Conservation (phyloP, 179 eudicot genomes). For the Dionaea muscipula region DNA sequence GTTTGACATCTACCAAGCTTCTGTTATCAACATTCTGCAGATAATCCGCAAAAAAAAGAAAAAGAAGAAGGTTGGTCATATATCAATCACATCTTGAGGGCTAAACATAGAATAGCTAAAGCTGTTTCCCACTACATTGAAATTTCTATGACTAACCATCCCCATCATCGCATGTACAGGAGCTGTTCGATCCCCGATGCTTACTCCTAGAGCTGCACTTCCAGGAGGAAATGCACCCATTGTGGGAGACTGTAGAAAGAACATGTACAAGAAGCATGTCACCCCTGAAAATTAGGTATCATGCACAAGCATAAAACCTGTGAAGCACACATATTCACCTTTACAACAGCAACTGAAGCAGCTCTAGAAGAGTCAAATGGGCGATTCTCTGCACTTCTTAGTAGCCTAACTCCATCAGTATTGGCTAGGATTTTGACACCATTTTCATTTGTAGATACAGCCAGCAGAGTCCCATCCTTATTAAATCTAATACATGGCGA, state of each 20-base stretch:
- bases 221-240: slow-evolving; percentile 39
- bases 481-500: slow-evolving; percentile 69
- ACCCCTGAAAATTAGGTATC: no score
- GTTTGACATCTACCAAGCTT: slow-evolving; percentile 49
- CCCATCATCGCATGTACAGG: slow-evolving; percentile 40
- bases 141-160: slow-evolving; percentile 23
- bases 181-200: slow-evolving; percentile 48
- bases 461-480: slow-evolving; percentile 64
- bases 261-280: not conserved
- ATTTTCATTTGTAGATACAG: slow-evolving; percentile 74
- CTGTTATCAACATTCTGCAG: slow-evolving; percentile 51
- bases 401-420: slow-evolving; percentile 46
- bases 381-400: slow-evolving; percentile 42
- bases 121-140: not conserved
- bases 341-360: slow-evolving; percentile 34
- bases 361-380: slow-evolving; percentile 43
- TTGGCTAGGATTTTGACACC: slow-evolving; percentile 68
- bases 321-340: slow-evolving; percentile 25
- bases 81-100: not conserved
- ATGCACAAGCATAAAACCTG: not conserved
- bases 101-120: not conserved
- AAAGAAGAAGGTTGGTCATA: not conserved
- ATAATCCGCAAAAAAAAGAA: not conserved
- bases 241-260: slow-evolving; percentile 35
- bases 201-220: slow-evolving; percentile 35